These are phyloP conservation scores for Exophiala dermatitidis DNA, from an alignment of 2,329 filamentous ascomycete genomes.

Conservation along the genomic window DNA sequence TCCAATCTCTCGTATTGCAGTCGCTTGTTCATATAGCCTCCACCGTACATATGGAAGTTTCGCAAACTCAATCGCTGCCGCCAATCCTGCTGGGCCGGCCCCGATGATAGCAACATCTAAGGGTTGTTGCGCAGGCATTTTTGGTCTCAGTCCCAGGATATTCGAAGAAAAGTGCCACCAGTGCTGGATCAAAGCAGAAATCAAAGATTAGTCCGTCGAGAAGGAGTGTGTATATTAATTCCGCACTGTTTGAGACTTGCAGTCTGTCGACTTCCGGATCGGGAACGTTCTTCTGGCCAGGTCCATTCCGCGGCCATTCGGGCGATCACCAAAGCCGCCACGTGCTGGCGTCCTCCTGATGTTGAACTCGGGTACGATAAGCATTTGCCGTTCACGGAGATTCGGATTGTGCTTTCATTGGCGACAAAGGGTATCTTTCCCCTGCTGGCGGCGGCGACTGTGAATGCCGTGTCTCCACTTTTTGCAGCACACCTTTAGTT, in stretches of 20 bases:
- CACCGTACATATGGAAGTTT: not conserved
- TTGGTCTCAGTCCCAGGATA: not conserved
- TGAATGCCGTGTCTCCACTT: not conserved
- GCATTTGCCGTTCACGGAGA: not conserved
- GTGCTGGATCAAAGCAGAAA: too few species aligned
- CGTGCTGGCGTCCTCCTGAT: too few species aligned
- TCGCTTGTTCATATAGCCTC: not conserved
- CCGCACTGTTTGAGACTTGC: too few species aligned
- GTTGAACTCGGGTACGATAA: not conserved
- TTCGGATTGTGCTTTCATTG: not conserved
- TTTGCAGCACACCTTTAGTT: not conserved
- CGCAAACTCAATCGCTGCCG: not conserved
- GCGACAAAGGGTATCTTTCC: not conserved
- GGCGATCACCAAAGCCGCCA: too few species aligned
- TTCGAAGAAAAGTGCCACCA: too few species aligned
- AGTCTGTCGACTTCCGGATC: too few species aligned
- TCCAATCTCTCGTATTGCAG: conserved; percentile 9
- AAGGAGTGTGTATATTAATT: too few species aligned
- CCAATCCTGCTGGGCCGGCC: not conserved
- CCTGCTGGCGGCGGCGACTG: not conserved
- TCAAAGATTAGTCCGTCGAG: too few species aligned
- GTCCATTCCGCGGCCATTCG: too few species aligned
- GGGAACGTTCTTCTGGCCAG: too few species aligned
- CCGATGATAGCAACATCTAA: not conserved
- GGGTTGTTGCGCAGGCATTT: not conserved